phyloP scores from a whole-genome alignment of 345 rosid genomes.

The Microcos paniculata region DNA sequence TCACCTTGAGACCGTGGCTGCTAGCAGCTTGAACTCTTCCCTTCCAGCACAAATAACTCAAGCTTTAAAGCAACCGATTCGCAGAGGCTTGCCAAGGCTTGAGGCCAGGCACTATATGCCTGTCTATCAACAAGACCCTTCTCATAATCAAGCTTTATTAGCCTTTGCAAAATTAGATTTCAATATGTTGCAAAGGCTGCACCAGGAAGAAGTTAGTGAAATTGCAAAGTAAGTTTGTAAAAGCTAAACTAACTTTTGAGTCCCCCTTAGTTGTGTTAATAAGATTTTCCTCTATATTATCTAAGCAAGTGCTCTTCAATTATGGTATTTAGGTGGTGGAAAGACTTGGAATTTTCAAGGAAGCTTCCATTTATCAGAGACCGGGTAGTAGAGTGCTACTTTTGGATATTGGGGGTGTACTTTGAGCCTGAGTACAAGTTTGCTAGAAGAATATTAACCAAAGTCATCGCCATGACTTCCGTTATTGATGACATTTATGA shows the following conservation, averaged over 20 bases:
- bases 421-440: neutral
- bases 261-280: neutral
- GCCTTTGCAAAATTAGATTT: conserved; percentile 34
- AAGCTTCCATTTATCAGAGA: conserved; percentile 17
- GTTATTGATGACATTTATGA: conserved; percentile 28
- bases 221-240: conserved; percentile 15
- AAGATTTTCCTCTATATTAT: neutral
- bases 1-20: neutral
- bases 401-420: neutral
- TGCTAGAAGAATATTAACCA: conserved; percentile 6
- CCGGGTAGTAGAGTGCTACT: neutral
- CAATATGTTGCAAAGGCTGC: conserved; percentile 19
- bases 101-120: conserved; percentile 23
- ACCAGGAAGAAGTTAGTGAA: conserved; percentile 20
- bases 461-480: conserved; percentile 13
- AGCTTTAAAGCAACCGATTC: conserved; percentile 13
- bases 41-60: neutral
- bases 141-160: conserved; percentile 12
- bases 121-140: conserved; percentile 11
- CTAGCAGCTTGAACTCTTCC: neutral
- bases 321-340: conserved; percentile 28
- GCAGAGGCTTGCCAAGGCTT: conserved; percentile 18
- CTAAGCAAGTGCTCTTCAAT: neutral
- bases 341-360: conserved; percentile 16
- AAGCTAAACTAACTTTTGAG: neutral